Evolutionary conservation across 768 basidiomycete genomes (phyloP), one percentile per base, ranked within the genome.

Genomic region (Phylloporus arenicola): DNA sequence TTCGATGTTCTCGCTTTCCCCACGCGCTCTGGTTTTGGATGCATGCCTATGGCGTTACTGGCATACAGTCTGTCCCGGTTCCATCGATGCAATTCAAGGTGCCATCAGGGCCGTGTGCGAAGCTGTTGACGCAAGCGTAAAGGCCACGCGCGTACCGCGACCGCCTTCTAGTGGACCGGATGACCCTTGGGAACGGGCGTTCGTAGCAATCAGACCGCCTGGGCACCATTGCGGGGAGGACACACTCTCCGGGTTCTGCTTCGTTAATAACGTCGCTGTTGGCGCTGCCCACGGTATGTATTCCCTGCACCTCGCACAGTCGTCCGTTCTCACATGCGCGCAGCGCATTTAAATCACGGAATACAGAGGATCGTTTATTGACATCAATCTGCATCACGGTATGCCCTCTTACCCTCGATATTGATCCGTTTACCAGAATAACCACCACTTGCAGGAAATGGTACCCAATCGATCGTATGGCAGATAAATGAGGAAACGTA

Each of bases 171-270:
- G 22, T 17, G 51, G 37, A 47, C 44, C 29, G 10, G 51, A 50
- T 9, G 45, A 43, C 56, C 57, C 33, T 39, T 67, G 34, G 46
- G 69, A 51, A 71, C 58, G 70, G 8, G 89, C 88, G 0, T 97
- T 97, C 64, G 91, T 90, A 10, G 85, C 83, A 0, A 77, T 96
- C 17, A 72, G 94, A 44, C 94, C 93, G 0, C 94, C 94, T 0
- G 94, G 95, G 2, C 93, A 96, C 72, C 93, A 97, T 58, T 95
- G 93, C 61, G 89, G 89, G 2, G 92, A 93, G 67, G 82, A 92
- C 52, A 80, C 81, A 0, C 95, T 95, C 0, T 85, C 82, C 10
- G 95, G 95, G 0, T 98, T 97, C 65, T 97, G 95, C 67, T 96
- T 94, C 58, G 78, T 96, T 27, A 97, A 97, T 57, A 99, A 98